Conservation (phyloP, 345 rosid genomes). For the Pseudoturritis turrita region DNA sequence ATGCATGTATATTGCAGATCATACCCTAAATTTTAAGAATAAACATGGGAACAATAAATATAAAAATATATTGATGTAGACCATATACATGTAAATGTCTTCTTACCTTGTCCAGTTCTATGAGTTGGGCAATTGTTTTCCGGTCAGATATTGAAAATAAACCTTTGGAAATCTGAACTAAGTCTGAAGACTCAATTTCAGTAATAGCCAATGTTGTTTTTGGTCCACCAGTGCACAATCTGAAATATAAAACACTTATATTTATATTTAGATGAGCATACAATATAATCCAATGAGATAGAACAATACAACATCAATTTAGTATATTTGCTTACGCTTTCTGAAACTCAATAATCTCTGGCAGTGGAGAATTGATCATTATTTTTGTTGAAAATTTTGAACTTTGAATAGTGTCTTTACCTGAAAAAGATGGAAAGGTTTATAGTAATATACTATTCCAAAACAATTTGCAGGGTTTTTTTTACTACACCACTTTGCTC, state of each 20-base stretch:
- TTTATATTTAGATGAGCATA: neutral
- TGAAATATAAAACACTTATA: neutral
- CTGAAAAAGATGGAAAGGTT: neutral
- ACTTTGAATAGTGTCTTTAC: neutral
- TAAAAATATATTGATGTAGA: neutral
- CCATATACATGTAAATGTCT: neutral
- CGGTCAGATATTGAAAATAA: neutral
- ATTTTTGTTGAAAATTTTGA: neutral
- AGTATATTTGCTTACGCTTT: neutral
- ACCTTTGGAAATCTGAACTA: neutral
- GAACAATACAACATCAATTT: neutral
- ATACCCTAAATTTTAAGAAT: neutral
- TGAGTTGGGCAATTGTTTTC: neutral
- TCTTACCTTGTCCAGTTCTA: neutral
- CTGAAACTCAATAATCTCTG: neutral
- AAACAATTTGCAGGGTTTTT: no score
- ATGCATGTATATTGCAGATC: neutral
- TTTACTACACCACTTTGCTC: no score
- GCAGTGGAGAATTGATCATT: neutral
- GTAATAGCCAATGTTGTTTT: neutral
- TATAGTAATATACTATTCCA: no score
- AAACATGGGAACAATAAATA: neutral
- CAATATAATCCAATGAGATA: fast-evolving
- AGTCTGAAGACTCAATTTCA: neutral
- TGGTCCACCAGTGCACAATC: neutral